Evolutionary conservation across 495 filamentous ascomycete genomes (phyloP), one percentile per base, ranked within the genome.

Genomic region (Daldinia vernicosa): DNA sequence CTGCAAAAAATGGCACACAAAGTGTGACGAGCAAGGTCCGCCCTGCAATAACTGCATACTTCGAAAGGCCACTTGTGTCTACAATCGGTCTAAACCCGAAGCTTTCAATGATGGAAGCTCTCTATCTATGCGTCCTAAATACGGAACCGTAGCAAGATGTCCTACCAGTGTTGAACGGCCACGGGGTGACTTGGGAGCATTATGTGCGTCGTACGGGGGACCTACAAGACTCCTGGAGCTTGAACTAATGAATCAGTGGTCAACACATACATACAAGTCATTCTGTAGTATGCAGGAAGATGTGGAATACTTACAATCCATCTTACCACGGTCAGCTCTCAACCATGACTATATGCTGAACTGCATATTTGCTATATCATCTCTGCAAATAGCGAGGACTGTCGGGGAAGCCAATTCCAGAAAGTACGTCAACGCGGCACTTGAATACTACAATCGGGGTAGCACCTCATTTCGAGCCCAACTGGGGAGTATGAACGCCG

Each of bases 1-100:
- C 60, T 80, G 78, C 63, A 80, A 80, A 40, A 79, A 76, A 63
- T 74, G 78, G 74, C 78, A 79, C 37, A 75, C 76, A n/a, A 80
- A 80, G 67, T 80, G 78, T 59, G 78, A 80, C 51, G 78, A 80
- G 69, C 33, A 47, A 62, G 76, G 77, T 4, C 78, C 78, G 28
- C 76, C 76, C 8, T 80, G 78, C 63, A 75, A 72, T 35, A 80
- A 79, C 43, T 80, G 78, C 66, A 67, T 69, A 9, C 72, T 77
- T 15, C 76, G 78, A 40, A 76, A 78, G 55, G 74, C 74, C 14
- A 71, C 56, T 11, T 74, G 70, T 45, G 71, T 74, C 24, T 80
- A 77, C 63, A 70, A 47, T 37, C 75, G 67, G 33, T 45, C 68
- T 12, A 73, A 67, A 15, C 7, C 6, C 24, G 66, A 71, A 14